Percentiles rank a stretch among this genome's conserved stretches.
These are phyloP conservation scores for Pterula multifida DNA, from an alignment of 1,284 basidiomycete species.

Conservation along the genomic window DNA sequence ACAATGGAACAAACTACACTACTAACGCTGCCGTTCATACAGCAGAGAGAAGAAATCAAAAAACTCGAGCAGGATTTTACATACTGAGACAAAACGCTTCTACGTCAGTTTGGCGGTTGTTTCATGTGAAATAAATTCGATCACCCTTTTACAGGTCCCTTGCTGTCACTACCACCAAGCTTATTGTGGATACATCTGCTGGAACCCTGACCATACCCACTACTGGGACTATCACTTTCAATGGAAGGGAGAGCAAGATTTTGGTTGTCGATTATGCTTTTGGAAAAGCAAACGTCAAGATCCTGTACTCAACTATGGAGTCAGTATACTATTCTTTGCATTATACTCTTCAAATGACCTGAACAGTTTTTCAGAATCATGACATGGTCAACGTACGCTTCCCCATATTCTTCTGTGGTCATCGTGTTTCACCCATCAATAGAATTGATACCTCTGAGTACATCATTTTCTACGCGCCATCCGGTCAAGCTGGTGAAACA, in stretches of 20 bases:
- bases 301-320: slow-evolving; percentile 38
- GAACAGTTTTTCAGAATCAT: slow-evolving; percentile 22
- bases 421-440: slow-evolving; percentile 1
- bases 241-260: slow-evolving; percentile 37
- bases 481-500: slow-evolving; percentile 31
- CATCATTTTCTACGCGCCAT: slow-evolving; percentile 30
- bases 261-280: slow-evolving; percentile 37
- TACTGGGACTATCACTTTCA: slow-evolving; percentile 13
- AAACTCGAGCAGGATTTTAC: slow-evolving; percentile 38
- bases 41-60: slow-evolving; percentile 32
- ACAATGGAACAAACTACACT: slow-evolving; percentile 35
- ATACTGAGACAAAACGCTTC: slow-evolving; percentile 35
- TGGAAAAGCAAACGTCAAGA: slow-evolving; percentile 20
- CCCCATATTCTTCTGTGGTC: slow-evolving; percentile 3
- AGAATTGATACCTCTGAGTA: slow-evolving; percentile 29
- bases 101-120: slow-evolving; percentile 16
- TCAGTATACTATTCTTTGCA: slow-evolving; percentile 15
- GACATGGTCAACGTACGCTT: slow-evolving; percentile 31
- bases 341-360: slow-evolving; percentile 5
- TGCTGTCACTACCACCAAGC: slow-evolving; percentile 23
- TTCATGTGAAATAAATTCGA: neutral
- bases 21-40: slow-evolving; percentile 32
- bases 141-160: slow-evolving; percentile 20
- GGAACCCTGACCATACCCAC: slow-evolving; percentile 28
- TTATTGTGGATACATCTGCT: slow-evolving; percentile 29